Evolutionary conservation across 805 yeast species (phyloP), one percentile per base, ranked within the genome.

Genomic region (Candida quercuum): DNA sequence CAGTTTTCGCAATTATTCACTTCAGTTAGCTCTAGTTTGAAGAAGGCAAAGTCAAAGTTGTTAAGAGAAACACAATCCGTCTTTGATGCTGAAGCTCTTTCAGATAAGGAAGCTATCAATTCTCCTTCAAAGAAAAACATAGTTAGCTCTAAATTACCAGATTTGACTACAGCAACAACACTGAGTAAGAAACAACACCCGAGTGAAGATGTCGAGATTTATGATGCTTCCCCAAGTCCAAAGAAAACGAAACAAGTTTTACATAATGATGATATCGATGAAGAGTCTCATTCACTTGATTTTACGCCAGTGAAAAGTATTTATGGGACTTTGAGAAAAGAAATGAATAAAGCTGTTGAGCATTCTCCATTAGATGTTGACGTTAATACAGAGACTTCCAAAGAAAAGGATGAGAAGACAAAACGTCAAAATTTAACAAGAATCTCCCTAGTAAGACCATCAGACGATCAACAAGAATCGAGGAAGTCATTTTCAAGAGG

Each of bases 281-380:
- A 15, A 10, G 23, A 10, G 7, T 12, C 32, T 5, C 22, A 29
- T n/a, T 29, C 32, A 4, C 24, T 29, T 4, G 13, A 41, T 23
- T 50, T 54, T 31, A 50, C 59, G 2, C 59, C 59, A 11, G 57
- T 53, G 12, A 50, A 47, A 32, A 53, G 57, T 19, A 45, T 52
- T 9, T 54, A 53, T 38, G 55, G 57, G 2, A 39, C 44, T 6
- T 24, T 54, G 28, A 49, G 56, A 40, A 36, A 31, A 12, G 51
- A 54, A 27, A 40, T 54, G 56, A 51, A 49, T 24, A 41, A 40
- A 17, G 14, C 45, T 2, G 29, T 43, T 6, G 29, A 18, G 3
- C 18, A 34, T 12, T 41, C 51, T 5, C 46, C 48, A 21, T 3
- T 17, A 13, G 13, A 32, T 10, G 21, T 6, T 6, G 32, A 25